Percentiles rank a stretch among this genome's conserved stretches.
These are phyloP conservation scores for Aspergillus aculeatus DNA, from an alignment of 2,329 filamentous ascomycete species.

Conservation along the genomic window DNA sequence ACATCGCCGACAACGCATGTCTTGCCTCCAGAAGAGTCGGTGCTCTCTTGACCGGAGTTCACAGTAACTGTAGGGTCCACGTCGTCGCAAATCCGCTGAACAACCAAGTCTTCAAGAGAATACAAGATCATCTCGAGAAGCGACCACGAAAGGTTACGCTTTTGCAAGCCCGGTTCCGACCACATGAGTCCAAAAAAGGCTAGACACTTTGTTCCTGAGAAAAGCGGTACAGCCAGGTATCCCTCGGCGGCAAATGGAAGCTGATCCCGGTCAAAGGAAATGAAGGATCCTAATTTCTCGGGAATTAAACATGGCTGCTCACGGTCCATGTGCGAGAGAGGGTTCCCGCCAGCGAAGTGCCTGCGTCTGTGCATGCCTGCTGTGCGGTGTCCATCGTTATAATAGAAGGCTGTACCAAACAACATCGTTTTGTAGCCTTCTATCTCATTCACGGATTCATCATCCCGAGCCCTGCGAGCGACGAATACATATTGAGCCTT, in stretches of 20 bases:
- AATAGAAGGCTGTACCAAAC: slow-evolving; percentile 65
- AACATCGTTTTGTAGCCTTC: slow-evolving; percentile 62
- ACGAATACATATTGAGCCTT: slow-evolving; percentile 68
- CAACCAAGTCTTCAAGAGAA: slow-evolving; percentile 65
- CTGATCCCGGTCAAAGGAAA: slow-evolving; percentile 58
- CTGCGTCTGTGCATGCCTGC: slow-evolving; percentile 59
- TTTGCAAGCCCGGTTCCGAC: slow-evolving; percentile 60
- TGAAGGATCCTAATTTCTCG: slow-evolving; percentile 58
- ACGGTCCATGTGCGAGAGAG: slow-evolving; percentile 68
- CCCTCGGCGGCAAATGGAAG: slow-evolving; percentile 63
- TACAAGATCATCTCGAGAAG: slow-evolving; percentile 68
- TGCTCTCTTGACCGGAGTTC: slow-evolving; percentile 25
- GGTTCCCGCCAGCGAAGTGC: slow-evolving; percentile 64
- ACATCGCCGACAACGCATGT: slow-evolving; percentile 19
- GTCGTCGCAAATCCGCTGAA: slow-evolving; percentile 57
- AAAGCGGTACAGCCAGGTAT: slow-evolving; percentile 66
- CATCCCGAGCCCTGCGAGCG: slow-evolving; percentile 61
- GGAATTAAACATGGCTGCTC: slow-evolving; percentile 70
- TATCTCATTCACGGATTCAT: slow-evolving; percentile 61
- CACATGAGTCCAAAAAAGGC: slow-evolving; percentile 73
- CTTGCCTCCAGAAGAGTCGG: slow-evolving; percentile 23
- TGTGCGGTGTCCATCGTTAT: slow-evolving; percentile 58
- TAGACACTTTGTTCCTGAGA: slow-evolving; percentile 63
- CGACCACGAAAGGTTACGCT: slow-evolving; percentile 60
- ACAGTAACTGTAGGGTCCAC: slow-evolving; percentile 44